Base-by-base conservation (phyloP, 306 rosid genomes). In the Medicago truncatula region DNA sequence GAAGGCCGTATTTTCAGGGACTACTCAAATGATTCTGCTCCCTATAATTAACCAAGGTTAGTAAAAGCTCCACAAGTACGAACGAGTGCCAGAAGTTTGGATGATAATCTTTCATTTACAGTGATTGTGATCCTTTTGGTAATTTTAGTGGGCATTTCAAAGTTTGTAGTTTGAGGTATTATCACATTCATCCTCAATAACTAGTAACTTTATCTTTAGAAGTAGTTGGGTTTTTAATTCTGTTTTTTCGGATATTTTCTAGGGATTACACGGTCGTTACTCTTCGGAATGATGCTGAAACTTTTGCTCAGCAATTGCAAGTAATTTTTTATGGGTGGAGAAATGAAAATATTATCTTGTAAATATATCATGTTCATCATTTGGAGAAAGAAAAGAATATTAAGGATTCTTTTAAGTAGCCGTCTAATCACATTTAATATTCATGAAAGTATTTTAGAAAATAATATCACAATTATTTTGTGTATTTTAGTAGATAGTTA, bases 131-230 rank as follows among this genome's bases (percentile, higher is more conserved):
- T 59, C 76, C 65, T 57, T 66, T 52, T 71, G 76, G 64, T 66
- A 64, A 65, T 47, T 46, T 63, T 18, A 34, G 44, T 38, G 9
- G 38, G 75, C 64, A 52, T 41, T 9, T 60, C 0, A 41, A 65
- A 38, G 61, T 34, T 74, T 46, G 38, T 34, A 5, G 38, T 34
- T 34, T 6, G 38, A 34, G 38, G 7, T 34, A 34, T 34, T 34
- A 34, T 7, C 38, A 34, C 38, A 34, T 34, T 34, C 38, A 34
- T 34, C 38, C 38, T 34, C 38, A 6, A 74, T 57, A 71, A 23
- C 67, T 31, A 66, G 84, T 80, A 76, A 47, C 72, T 66, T 61
- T 70, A 12, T 57, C 78, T 63, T 10, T 66, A 67, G 47, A 39
- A 17, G 61, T 23, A 20, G 58, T 53, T 41, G 11, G 38, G 7